These are phyloP conservation scores for Endoconidiophora laricicola DNA, from an alignment of 2,329 filamentous ascomycete genomes.

Conservation along the genomic window DNA sequence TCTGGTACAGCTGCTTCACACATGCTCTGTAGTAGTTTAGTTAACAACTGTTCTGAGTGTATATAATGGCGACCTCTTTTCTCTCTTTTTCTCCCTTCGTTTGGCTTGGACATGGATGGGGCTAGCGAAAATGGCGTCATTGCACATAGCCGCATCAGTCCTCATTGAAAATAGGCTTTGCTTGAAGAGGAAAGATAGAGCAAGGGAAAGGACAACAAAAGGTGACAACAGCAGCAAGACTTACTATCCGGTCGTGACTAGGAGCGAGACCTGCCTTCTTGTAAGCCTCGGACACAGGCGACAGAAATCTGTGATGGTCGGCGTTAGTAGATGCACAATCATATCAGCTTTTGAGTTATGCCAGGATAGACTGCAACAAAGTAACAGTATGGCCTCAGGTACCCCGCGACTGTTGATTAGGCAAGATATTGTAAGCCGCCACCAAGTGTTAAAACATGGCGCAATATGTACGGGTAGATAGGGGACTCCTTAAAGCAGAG, in stretches of 20 bases:
- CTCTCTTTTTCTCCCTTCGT: too few relatives aligned
- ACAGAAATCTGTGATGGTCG: slow-evolving; percentile 22
- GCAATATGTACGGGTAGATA: too few relatives aligned
- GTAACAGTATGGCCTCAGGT: neutral
- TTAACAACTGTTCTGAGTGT: neutral
- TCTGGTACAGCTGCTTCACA: slow-evolving; percentile 64
- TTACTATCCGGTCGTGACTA: slow-evolving; percentile 21
- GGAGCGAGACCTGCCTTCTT: slow-evolving; percentile 24
- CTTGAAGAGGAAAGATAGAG: too few relatives aligned
- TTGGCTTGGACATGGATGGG: neutral
- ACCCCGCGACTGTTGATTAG: neutral
- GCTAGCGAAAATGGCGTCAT: slow-evolving; percentile 3
- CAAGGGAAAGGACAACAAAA: too few relatives aligned
- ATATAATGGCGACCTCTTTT: neutral
- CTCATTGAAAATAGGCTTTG: too few relatives aligned
- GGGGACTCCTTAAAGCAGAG: neutral
- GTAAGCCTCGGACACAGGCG: slow-evolving; percentile 21
- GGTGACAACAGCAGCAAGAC: neutral
- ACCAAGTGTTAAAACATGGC: too few relatives aligned
- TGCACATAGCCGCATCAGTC: neutral
- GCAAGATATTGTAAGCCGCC: too few relatives aligned
- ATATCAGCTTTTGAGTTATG: neutral
- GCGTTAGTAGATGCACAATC: neutral
- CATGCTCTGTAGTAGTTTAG: slow-evolving; percentile 38
- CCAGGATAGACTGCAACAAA: neutral